phyloP scores from a whole-genome alignment of 2,329 filamentous ascomycete species.

The Lomentospora prolificans region DNA sequence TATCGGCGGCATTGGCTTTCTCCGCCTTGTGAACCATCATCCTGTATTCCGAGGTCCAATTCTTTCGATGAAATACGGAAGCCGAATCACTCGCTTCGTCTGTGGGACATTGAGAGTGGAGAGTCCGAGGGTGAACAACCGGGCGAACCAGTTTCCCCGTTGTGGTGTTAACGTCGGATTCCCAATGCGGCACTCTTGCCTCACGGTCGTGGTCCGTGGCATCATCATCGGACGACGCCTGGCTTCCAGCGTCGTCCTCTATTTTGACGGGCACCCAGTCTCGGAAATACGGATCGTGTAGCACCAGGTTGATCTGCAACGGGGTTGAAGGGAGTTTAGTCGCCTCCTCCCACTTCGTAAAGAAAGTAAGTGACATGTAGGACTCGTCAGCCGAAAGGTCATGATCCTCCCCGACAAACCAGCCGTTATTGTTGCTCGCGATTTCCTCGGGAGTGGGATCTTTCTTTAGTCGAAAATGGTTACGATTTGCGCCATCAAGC shows the following conservation, averaged over 20 bases:
- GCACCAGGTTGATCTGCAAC: not conserved
- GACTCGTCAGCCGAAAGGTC: not conserved
- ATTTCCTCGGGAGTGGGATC: not conserved
- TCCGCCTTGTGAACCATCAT: not conserved
- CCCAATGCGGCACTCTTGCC: slow-evolving; percentile 2
- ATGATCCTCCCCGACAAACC: not conserved
- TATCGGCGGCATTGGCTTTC: no score
- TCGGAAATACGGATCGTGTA: not conserved
- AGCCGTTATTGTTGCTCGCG: slow-evolving; percentile 2
- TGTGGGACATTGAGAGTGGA: slow-evolving; percentile 11
- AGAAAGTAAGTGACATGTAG: no score
- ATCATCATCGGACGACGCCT: not conserved
- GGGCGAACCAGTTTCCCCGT: slow-evolving; percentile 25
- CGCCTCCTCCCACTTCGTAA: no score
- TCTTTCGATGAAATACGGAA: slow-evolving; percentile 13
- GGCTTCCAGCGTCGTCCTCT: not conserved
- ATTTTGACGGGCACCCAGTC: not conserved
- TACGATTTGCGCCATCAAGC: not conserved
- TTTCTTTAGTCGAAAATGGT: not conserved
- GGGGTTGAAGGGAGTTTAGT: no score
- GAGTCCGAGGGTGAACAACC: slow-evolving; percentile 22
- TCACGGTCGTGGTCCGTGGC: not conserved
- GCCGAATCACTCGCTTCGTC: slow-evolving; percentile 7
- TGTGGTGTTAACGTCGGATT: slow-evolving; percentile 26
- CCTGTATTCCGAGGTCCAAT: slow-evolving; percentile 14